phyloP scores from a whole-genome alignment of 2,329 filamentous ascomycete species.

The Pyricularia grisea region DNA sequence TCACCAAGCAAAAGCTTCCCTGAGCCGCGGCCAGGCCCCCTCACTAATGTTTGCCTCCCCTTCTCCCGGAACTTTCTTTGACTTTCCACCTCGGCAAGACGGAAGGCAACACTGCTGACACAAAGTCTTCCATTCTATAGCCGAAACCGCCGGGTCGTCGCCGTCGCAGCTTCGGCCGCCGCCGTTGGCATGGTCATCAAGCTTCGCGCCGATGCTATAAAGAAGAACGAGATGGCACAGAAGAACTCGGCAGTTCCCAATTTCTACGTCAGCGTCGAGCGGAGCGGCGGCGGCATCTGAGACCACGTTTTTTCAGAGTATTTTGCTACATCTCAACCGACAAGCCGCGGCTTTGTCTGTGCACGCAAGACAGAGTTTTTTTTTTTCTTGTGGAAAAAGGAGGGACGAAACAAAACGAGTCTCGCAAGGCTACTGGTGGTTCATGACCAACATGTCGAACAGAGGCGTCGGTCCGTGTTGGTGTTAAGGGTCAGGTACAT shows the following conservation, averaged over 20 bases:
- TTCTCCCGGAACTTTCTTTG: background rate
- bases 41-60: background rate
- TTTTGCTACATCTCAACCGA: background rate
- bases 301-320: background rate
- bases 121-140: conserved; percentile 12
- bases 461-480: background rate
- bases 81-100: background rate
- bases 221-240: conserved; percentile 33
- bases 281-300: conserved; percentile 37
- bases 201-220: conserved; percentile 26
- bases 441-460: background rate
- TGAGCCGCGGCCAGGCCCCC: background rate
- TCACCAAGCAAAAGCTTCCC: background rate
- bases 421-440: background rate
- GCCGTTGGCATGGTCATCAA: conserved; percentile 18
- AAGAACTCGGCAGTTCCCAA: conserved; percentile 23
- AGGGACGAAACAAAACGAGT: background rate
- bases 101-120: background rate
- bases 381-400: no score
- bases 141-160: conserved; percentile 27
- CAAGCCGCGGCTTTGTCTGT: background rate
- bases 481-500: background rate
- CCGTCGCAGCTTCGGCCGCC: conserved; percentile 20
- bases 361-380: no score
- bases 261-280: conserved; percentile 40